A percentile compares a stretch with the other conserved stretches of the same genome.
These are phyloP conservation scores for Kwoniella europaea DNA, from an alignment of 768 basidiomycete species.

Conservation along the genomic window DNA sequence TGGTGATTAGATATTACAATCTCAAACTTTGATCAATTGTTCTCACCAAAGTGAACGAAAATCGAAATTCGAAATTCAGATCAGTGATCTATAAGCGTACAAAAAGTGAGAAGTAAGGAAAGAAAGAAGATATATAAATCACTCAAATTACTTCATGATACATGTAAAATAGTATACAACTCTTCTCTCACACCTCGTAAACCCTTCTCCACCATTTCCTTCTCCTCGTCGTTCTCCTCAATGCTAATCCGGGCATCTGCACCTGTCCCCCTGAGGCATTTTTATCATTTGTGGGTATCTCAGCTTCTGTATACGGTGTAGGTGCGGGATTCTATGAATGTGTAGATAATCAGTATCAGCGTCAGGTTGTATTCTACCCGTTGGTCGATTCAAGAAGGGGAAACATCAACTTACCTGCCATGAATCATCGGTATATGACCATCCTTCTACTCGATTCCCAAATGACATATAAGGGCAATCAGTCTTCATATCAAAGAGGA, in stretches of 20 bases:
- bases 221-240: constrained; percentile 43
- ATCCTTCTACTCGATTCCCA: constrained; percentile 44
- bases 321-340: constrained; percentile 38
- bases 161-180: background rate
- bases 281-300: constrained; percentile 16
- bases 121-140: background rate
- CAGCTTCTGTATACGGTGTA: constrained; percentile 36
- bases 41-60: too few species aligned
- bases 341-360: too few species aligned
- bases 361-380: too few species aligned
- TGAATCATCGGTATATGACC: constrained; percentile 57
- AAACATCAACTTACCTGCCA: constrained; percentile 56
- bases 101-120: too few species aligned
- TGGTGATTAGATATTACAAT: constrained; percentile 27
- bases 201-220: constrained; percentile 55
- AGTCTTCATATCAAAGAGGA: background rate
- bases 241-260: constrained; percentile 32
- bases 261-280: background rate
- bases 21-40: constrained; percentile 2
- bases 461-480: background rate
- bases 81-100: too few species aligned
- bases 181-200: constrained; percentile 20
- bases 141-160: background rate
- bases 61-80: too few species aligned
- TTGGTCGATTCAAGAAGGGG: too few species aligned